Percentiles rank a stretch among this genome's conserved stretches.
These are phyloP conservation scores for Alloascoidea africana DNA, from an alignment of 805 yeast species.

Conservation along the genomic window DNA sequence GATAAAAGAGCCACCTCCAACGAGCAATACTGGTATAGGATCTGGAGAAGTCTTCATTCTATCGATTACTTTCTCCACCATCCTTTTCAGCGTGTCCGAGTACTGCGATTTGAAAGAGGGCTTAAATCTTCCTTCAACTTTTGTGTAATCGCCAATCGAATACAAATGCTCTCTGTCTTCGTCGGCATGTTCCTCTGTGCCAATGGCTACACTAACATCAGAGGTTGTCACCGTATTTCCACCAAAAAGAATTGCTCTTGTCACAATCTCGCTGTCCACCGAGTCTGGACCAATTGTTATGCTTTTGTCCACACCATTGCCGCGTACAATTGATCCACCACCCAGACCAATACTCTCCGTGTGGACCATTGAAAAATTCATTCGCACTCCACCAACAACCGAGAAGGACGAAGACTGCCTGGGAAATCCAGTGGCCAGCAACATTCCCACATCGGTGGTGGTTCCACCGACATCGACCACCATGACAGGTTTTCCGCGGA, in stretches of 20 bases:
- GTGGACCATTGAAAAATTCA: conserved; percentile 34
- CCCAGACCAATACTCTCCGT: conserved; percentile 34
- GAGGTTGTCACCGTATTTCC: conserved; percentile 26
- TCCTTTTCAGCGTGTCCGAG: conserved; percentile 12
- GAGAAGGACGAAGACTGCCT: conserved; percentile 28
- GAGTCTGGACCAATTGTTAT: conserved; percentile 32
- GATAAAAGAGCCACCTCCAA: conserved; percentile 36
- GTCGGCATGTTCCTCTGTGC: conserved; percentile 7
- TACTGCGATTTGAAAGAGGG: conserved; percentile 7
- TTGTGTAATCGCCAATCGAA: too few species aligned
- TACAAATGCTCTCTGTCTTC: too few species aligned
- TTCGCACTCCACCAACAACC: conserved; percentile 30
- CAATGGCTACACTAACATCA: conserved; percentile 18
- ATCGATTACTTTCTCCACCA: conserved; percentile 26
- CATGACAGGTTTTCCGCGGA: conserved; percentile 15
- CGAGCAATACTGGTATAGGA: conserved; percentile 26
- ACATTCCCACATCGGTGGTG: conserved; percentile 32
- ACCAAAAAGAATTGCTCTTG: conserved; percentile 24
- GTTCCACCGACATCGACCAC: conserved; percentile 39
- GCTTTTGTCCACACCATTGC: conserved; percentile 8
- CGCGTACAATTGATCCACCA: conserved; percentile 31
- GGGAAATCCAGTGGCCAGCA: conserved; percentile 31
- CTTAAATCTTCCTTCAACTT: too few species aligned
- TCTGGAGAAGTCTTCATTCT: conserved; percentile 29
- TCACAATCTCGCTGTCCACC: conserved; percentile 25